Conservation (phyloP, 1,284 basidiomycete genomes). For the Boletus semigastroideus region DNA sequence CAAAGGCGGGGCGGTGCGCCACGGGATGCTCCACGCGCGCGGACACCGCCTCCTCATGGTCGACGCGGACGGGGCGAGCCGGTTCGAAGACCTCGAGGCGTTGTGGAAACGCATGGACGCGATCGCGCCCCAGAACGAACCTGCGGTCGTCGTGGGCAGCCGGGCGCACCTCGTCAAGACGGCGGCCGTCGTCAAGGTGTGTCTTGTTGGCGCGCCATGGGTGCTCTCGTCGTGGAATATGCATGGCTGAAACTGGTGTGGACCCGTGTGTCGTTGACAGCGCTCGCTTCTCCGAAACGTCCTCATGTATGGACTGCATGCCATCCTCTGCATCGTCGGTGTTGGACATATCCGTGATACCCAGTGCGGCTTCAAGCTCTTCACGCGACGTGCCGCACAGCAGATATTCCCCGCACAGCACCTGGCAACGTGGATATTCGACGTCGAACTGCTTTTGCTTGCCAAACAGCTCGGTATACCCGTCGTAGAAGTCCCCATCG, state of each 20-base stretch:
- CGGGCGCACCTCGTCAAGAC: conserved; percentile 89
- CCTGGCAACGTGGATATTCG: conserved; percentile 90
- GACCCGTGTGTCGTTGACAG: conserved; percentile 38
- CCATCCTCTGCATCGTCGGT: conserved; percentile 79
- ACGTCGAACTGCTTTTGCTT: conserved; percentile 91
- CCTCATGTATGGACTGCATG: conserved; percentile 90
- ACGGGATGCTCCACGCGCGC: conserved; percentile 82
- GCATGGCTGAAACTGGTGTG: background rate
- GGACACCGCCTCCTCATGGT: conserved; percentile 86
- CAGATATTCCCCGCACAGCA: conserved; percentile 84
- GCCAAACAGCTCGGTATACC: conserved; percentile 76
- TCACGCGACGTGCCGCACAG: conserved; percentile 76
- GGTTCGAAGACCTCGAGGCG: conserved; percentile 76
- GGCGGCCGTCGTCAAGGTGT: conserved; percentile 90
- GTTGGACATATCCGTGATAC: conserved; percentile 90
- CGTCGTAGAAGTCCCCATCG: conserved; percentile 82
- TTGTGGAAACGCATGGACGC: conserved; percentile 75
- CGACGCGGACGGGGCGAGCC: conserved; percentile 91
- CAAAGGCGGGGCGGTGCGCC: conserved; percentile 90
- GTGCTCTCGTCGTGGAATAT: background rate
- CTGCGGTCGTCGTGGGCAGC: conserved; percentile 80
- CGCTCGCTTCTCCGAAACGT: conserved; percentile 85
- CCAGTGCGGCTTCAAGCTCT: conserved; percentile 96
- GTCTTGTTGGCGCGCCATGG: conserved; percentile 13
- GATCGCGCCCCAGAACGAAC: conserved; percentile 47